Base-by-base conservation (phyloP, 1,139 yeast species). In the Scheffersomyces insectosa region DNA sequence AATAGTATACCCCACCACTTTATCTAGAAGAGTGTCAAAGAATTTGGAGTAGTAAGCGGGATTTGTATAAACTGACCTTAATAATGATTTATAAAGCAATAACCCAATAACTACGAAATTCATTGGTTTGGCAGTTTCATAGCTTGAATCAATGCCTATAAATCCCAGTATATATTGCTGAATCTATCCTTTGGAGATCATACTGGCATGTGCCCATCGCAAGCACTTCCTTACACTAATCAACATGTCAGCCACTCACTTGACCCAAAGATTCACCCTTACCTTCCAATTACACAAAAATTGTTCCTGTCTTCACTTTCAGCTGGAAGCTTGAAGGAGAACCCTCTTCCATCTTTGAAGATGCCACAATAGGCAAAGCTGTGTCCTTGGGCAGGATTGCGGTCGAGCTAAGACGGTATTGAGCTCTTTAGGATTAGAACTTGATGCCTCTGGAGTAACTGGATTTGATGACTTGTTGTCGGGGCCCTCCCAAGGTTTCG, bases 401-500 rank as follows among this genome's bases (percentile, higher is more conserved):
- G 74, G 75, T 14, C 57, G 56, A 35, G 50, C 67, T 45, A 53
- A 52, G 27, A 52, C 72, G 3, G 59, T 69, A 32, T 47, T 54
- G 10, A 68, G 69, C 46, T 53, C 59, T 5, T 58, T 60, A 12
- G 67, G 67, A 6, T 57, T 58, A 15, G 63, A 64, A 45, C 57
- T 67, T 36, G 68, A 66, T 10, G 60, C 59, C 34, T 28, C 41
- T 9, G 52, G 51, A 5, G 42, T 66, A 29, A 38, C 30, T 29
- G 85, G 85, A 8, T 61, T 64, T 46, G 85, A 80, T 50, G 77
- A 77, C 41, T 63, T 80, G 51, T 65, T 72, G 25, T 59, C 68
- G 13, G 56, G 58, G 29, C 43, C 59, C 14, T 54, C 61, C 2
- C 62, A 66, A 6, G 54, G 63, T 2, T 59, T 62, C 28, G 65